Conservation (phyloP, 345 rosid species). For the Streptanthus diversifolius region DNA sequence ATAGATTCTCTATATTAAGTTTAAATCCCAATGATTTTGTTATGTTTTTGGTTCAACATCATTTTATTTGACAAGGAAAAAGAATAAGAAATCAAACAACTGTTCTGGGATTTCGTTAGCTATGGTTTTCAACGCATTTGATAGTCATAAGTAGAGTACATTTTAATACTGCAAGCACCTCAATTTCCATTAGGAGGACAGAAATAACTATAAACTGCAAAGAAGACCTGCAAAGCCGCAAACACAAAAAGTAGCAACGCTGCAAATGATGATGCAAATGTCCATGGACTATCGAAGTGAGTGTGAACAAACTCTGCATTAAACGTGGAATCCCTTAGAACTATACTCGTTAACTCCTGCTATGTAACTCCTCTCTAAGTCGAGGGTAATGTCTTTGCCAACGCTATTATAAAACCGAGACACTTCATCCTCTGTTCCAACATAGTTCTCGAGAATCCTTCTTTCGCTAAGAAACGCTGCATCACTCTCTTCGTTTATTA, state of each 20-base stretch:
- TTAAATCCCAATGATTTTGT: neutral
- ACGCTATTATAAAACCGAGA: conserved; percentile 43
- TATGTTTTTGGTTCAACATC: too few species aligned
- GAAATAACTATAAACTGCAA: conserved; percentile 35
- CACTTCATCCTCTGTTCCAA: conserved; percentile 50
- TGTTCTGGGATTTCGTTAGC: too few species aligned
- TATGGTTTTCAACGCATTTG: too few species aligned
- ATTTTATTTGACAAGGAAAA: too few species aligned
- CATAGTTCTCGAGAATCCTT: conserved; percentile 49
- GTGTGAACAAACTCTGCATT: conserved; percentile 49
- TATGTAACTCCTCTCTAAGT: conserved; percentile 42
- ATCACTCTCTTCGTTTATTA: conserved; percentile 44
- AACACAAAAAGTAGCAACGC: conserved; percentile 46
- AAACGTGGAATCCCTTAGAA: conserved; percentile 42
- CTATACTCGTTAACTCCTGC: conserved; percentile 47
- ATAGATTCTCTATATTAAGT: conserved; percentile 26
- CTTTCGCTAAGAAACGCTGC: conserved; percentile 44
- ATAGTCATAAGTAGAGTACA: too few species aligned
- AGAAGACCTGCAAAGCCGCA: conserved; percentile 42
- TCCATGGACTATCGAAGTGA: conserved; percentile 60
- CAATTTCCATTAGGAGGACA: conserved; percentile 15
- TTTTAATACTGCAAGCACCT: too few species aligned
- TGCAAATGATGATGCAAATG: conserved; percentile 51
- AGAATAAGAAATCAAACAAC: too few species aligned
- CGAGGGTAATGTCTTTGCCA: conserved; percentile 48